Conservation (phyloP, 306 rosid genomes). For the Trifolium subterraneum region DNA sequence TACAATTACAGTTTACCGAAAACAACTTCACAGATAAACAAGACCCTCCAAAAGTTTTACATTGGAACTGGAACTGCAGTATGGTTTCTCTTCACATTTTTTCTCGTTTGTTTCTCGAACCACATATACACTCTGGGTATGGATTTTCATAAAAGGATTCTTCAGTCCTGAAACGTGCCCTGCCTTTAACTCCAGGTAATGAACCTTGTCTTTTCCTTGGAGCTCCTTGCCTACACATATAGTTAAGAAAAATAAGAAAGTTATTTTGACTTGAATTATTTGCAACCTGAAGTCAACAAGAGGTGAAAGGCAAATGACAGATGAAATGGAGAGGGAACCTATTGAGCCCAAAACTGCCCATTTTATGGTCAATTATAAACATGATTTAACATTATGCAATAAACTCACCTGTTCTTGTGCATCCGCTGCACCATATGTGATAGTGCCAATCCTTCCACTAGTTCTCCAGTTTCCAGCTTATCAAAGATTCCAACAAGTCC, state of each 20-base stretch:
- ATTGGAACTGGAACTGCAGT: conserved; percentile 39
- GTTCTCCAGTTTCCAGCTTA: conserved; percentile 70
- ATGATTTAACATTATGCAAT: conserved; percentile 19
- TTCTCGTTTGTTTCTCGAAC: conserved; percentile 48
- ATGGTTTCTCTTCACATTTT: conserved; percentile 41
- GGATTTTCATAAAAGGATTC: conserved; percentile 90
- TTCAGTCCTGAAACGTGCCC: conserved; percentile 82
- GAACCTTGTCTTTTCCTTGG: conserved; percentile 85
- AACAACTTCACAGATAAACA: conserved; percentile 30
- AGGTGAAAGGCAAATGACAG: conserved; percentile 1
- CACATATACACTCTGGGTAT: conserved; percentile 92
- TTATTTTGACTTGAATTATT: conserved; percentile 19
- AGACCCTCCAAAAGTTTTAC: conserved; percentile 23
- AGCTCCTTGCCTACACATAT: conserved; percentile 73
- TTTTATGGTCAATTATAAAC: neutral
- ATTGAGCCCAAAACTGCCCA: too few relatives aligned
- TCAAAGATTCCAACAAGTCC: conserved; percentile 82
- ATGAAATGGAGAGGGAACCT: neutral
- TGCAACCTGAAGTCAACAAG: conserved; percentile 33
- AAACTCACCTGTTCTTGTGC: conserved; percentile 75
- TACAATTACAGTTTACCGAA: conserved; percentile 34
- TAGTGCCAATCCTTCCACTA: conserved; percentile 59
- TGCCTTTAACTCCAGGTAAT: conserved; percentile 72
- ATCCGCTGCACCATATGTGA: conserved; percentile 65
- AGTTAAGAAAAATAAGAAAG: conserved; percentile 36